These are phyloP conservation scores for Tirmania nivea DNA, from an alignment of 495 filamentous ascomycete genomes.

Conservation along the genomic window DNA sequence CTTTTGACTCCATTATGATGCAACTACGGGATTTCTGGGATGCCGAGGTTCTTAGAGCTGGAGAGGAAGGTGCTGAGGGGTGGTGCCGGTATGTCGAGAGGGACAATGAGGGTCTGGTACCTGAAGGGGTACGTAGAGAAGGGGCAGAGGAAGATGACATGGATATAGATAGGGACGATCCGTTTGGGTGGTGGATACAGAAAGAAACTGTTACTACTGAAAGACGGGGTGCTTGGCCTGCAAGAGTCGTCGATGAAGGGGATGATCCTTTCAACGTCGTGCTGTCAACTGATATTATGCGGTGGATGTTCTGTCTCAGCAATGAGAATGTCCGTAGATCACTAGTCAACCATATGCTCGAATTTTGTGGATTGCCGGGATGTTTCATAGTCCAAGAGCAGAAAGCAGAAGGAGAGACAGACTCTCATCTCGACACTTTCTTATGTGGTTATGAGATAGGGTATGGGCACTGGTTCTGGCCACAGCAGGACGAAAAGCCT, in stretches of 20 bases:
- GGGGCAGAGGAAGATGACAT: conserved; percentile 1
- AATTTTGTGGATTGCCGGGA: conserved; percentile 41
- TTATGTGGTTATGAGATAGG: conserved; percentile 4
- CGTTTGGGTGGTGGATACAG: conserved; percentile 36
- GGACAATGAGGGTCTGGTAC: conserved; percentile 17
- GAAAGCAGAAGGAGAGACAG: conserved; percentile 7
- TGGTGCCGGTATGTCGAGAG: conserved; percentile 38
- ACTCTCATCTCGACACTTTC: conserved; percentile 18
- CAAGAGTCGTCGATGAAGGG: conserved; percentile 40
- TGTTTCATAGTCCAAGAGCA: conserved; percentile 7
- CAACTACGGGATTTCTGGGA: conserved; percentile 50
- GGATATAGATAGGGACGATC: conserved; percentile 8
- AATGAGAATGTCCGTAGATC: conserved; percentile 19
- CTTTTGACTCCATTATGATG: background rate
- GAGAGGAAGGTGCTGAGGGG: conserved; percentile 47
- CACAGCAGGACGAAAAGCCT: conserved; percentile 2
- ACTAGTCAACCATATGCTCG: conserved; percentile 43
- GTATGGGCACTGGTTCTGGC: conserved; percentile 16
- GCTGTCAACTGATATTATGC: conserved; percentile 52
- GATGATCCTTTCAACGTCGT: conserved; percentile 64
- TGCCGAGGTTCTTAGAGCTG: conserved; percentile 57
- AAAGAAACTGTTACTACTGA: conserved; percentile 28
- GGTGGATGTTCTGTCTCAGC: conserved; percentile 36
- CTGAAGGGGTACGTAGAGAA: conserved; percentile 17
- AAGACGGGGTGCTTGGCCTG: conserved; percentile 27